Evolutionary conservation across 1,284 basidiomycete species (phyloP), one percentile per base, ranked within the genome.

Genomic region (Porodaedalea pini): DNA sequence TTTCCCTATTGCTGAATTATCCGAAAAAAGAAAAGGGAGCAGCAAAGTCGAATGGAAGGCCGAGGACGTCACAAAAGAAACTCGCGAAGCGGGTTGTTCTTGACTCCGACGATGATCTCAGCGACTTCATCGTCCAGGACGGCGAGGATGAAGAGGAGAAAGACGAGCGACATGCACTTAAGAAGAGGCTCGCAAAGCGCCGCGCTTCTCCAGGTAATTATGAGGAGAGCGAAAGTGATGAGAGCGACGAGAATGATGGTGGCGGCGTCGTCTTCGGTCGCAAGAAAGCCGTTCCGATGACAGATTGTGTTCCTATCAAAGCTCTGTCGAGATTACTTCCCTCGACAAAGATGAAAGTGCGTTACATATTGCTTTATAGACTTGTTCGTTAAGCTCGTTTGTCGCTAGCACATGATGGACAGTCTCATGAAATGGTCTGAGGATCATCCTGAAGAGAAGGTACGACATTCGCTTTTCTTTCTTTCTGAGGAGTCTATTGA

Each of bases 331-430:
- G 69, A 32, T 82, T 83, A 68, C 64, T 83, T 39, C 80, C 82
- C 0, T 83, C 82, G 2, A 82, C 80, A 1, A 85, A 85, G 73
- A 82, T 84, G 81, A 83, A 82, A 73, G 81, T 81, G 56, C 34
- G 73, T 61, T 5, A n/a, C 4, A 34, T 50, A 19, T n/a, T 47
- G 25, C 10, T 21, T 13, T 10, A 37, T n/a, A 51, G 15, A 56
- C 31, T 31, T 29, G 25, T 59, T 11, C 15, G 55, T 31, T 58
- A 39, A 27, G n/a, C n/a, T 21, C 8, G 2, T 19, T 23, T 13
- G 17, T 13, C 49, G 54, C 13, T 59, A 82, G 80, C 72, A 71
- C 45, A 83, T 83, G 82, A 84, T 84, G 79, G 71, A 78, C 25
- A 64, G 69, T 13, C 64, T 84, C 4, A 50, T 64, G 39, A 66